Evolutionary conservation across 2,329 filamentous ascomycete genomes (phyloP).

Genomic region (Kalaharituber pfeilii): DNA sequence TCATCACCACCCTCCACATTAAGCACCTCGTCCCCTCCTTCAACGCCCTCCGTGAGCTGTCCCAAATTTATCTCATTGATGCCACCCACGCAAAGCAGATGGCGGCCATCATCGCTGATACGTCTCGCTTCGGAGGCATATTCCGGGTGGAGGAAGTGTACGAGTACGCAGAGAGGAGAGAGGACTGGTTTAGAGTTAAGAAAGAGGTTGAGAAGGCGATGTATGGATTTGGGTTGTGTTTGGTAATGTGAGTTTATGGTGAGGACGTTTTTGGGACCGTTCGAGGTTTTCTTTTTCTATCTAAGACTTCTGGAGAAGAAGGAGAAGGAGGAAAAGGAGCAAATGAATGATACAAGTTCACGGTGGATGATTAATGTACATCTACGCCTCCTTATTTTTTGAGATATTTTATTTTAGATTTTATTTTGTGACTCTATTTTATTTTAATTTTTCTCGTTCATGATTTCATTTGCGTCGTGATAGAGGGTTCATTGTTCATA

Average conservation of each 20-base stretch:
- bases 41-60: constrained; percentile 73
- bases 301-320: background rate
- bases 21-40: constrained; percentile 77
- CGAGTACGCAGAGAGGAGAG: constrained; percentile 82
- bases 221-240: constrained; percentile 75
- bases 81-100: constrained; percentile 78
- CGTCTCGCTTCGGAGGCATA: constrained; percentile 73
- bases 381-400: background rate
- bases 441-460: background rate
- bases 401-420: background rate
- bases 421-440: background rate
- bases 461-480: no score
- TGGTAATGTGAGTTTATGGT: constrained; percentile 47
- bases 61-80: constrained; percentile 89
- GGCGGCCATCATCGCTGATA: constrained; percentile 84
- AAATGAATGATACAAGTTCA: background rate
- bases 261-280: background rate
- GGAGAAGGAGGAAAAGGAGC: background rate
- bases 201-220: constrained; percentile 84
- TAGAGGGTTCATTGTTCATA: no score
- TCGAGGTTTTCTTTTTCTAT: background rate
- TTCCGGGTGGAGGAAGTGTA: constrained; percentile 94
- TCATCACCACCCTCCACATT: constrained; percentile 66
- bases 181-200: constrained; percentile 88
- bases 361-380: background rate